phyloP scores from a whole-genome alignment of 23 red algal genomes.

The Gracilaria caudata region DNA sequence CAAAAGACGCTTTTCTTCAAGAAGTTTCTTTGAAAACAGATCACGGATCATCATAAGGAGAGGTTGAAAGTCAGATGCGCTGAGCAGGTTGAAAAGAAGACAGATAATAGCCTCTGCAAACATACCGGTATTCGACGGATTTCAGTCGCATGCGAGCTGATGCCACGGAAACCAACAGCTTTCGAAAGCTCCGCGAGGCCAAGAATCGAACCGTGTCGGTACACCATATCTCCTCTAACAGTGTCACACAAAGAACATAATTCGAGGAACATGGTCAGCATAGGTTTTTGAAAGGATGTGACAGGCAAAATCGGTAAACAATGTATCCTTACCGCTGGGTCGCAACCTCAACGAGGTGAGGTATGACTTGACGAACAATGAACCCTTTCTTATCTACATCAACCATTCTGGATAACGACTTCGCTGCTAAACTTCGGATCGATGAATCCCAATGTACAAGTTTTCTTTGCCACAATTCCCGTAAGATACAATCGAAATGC shows the following conservation, averaged over 20 bases:
- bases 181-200: conserved; percentile 45
- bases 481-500: conserved; percentile 47
- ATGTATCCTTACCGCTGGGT: conserved; percentile 38
- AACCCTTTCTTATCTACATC: conserved; percentile 25
- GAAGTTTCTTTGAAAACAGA: conserved; percentile 14
- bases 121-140: conserved; percentile 61
- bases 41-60: not conserved
- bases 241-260: not conserved
- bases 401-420: conserved; percentile 38
- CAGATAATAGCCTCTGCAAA: not conserved
- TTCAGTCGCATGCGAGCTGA: conserved; percentile 2
- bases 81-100: not conserved
- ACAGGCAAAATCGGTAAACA: not conserved
- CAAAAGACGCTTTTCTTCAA: conserved; percentile 44
- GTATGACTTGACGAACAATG: conserved; percentile 27
- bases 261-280: not conserved
- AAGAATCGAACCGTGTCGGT: conserved; percentile 76
- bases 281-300: not conserved
- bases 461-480: conserved; percentile 59
- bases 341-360: conserved; percentile 48
- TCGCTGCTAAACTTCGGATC: conserved; percentile 67
- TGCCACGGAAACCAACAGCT: conserved; percentile 27
- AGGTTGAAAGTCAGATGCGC: not conserved
- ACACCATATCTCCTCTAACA: conserved; percentile 50
- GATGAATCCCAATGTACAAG: conserved; percentile 86